These are phyloP conservation scores for Tolypocladium inflatum DNA, from an alignment of 2,329 filamentous ascomycete species.

Conservation along the genomic window DNA sequence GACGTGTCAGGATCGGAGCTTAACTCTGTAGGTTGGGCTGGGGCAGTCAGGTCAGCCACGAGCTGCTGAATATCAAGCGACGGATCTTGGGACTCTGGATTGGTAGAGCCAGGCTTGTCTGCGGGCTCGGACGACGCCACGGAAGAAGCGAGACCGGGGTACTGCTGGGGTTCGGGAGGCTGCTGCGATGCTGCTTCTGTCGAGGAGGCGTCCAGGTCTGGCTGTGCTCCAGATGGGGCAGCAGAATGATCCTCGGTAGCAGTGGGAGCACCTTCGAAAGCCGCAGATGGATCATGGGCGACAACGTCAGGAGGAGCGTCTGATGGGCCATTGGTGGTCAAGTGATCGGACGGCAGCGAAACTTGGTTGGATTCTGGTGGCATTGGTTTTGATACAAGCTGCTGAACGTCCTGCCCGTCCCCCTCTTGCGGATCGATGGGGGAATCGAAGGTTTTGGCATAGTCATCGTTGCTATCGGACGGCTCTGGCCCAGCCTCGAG, in stretches of 20 bases:
- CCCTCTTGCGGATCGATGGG: slow-evolving; percentile 27
- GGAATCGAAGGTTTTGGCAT: slow-evolving; percentile 42
- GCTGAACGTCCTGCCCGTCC: slow-evolving; percentile 23
- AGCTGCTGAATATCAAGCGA: slow-evolving; percentile 29
- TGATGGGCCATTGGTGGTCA: slow-evolving; percentile 19
- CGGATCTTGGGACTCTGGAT: slow-evolving; percentile 18
- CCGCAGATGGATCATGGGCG: slow-evolving; percentile 21
- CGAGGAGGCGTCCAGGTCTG: slow-evolving; percentile 11
- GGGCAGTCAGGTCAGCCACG: slow-evolving; percentile 30
- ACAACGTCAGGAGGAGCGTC: slow-evolving; percentile 16
- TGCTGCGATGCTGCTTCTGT: slow-evolving; percentile 8
- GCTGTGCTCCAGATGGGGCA: slow-evolving; percentile 16
- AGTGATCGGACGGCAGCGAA: slow-evolving; percentile 29
- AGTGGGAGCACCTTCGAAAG: slow-evolving; percentile 12
- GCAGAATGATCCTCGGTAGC: slow-evolving; percentile 4
- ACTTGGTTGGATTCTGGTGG: slow-evolving; percentile 31
- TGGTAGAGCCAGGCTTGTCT: slow-evolving; percentile 16
- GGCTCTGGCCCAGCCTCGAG: slow-evolving; percentile 19
- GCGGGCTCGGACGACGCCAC: slow-evolving; percentile 13
- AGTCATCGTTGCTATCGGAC: slow-evolving; percentile 34
- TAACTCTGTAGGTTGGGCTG: slow-evolving; percentile 21
- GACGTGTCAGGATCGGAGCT: slow-evolving; percentile 19
- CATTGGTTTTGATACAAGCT: slow-evolving; percentile 32
- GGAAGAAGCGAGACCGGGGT: slow-evolving; percentile 8
- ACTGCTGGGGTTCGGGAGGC: slow-evolving; percentile 10